A percentile compares a stretch with the other conserved stretches of the same genome.
These are phyloP conservation scores for Apium graveolens DNA, from an alignment of 129 eudicot species.

Conservation along the genomic window DNA sequence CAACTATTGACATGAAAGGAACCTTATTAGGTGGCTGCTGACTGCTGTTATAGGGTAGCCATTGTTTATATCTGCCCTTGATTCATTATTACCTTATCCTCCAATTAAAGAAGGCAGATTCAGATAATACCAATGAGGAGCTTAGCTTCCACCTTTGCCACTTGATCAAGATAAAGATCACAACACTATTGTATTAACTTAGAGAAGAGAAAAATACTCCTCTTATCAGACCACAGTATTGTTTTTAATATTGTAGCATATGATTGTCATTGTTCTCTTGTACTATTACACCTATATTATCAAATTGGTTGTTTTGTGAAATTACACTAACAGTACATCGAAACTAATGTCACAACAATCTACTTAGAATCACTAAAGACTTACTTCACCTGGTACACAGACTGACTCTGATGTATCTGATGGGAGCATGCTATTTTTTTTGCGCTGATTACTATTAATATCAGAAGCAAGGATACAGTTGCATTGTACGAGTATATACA, in stretches of 20 bases:
- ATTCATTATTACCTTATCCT: neutral
- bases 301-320: too few relatives aligned
- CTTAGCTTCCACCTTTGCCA: neutral
- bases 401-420: too few relatives aligned
- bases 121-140: neutral
- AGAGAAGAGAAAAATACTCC: neutral
- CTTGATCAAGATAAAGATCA: neutral
- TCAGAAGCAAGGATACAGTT: too few relatives aligned
- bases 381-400: neutral
- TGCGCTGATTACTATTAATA: too few relatives aligned
- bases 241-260: too few relatives aligned
- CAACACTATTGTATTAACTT: too few relatives aligned
- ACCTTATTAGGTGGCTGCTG: neutral
- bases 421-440: too few relatives aligned
- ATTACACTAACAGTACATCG: neutral
- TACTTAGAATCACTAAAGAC: neutral
- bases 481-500: too few relatives aligned
- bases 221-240: neutral
- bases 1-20: neutral
- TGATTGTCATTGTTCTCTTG: neutral
- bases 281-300: neutral
- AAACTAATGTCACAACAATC: neutral
- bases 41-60: neutral
- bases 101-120: neutral
- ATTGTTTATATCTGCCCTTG: neutral